These are phyloP conservation scores for Eutypella sp. DNA, from an alignment of 2,329 filamentous ascomycete species.

Conservation along the genomic window DNA sequence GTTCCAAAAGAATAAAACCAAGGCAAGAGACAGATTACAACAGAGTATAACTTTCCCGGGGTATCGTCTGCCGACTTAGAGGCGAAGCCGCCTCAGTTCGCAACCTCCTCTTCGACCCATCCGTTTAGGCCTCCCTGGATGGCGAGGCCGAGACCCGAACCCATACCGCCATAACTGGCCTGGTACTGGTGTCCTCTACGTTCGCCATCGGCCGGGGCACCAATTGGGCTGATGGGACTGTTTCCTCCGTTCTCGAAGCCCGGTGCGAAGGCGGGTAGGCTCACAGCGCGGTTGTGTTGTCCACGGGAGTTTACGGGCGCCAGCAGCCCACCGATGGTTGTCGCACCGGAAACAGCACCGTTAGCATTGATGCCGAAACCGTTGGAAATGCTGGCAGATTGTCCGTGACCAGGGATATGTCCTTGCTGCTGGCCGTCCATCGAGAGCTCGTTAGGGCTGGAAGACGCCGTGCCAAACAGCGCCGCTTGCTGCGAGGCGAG, in stretches of 20 bases:
- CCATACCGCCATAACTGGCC: constrained; percentile 56
- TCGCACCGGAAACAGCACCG: constrained; percentile 50
- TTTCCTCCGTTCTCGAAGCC: constrained; percentile 57
- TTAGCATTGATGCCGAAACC: constrained; percentile 53
- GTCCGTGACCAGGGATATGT: constrained; percentile 56
- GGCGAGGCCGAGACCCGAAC: constrained; percentile 54
- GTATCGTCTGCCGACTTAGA: constrained; percentile 7
- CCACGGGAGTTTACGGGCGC: constrained; percentile 61
- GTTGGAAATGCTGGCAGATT: constrained; percentile 62
- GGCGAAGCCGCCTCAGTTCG: constrained; percentile 43
- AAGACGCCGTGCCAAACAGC: constrained; percentile 69
- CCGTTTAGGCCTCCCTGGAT: constrained; percentile 61
- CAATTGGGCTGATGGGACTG: constrained; percentile 44
- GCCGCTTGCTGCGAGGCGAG: constrained; percentile 73
- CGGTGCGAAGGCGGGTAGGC: constrained; percentile 68
- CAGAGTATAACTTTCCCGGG: constrained; percentile 32
- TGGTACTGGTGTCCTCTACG: constrained; percentile 64
- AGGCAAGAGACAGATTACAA: constrained; percentile 38
- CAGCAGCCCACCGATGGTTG: constrained; percentile 71
- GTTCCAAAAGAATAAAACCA: constrained; percentile 20
- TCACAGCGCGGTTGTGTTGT: constrained; percentile 77
- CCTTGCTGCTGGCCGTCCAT: constrained; percentile 59
- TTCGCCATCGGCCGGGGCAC: constrained; percentile 45
- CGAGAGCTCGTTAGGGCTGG: constrained; percentile 51
- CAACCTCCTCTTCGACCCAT: constrained; percentile 64